phyloP scores from a whole-genome alignment of 1,139 yeast species.

The Hemisphaericaspora xylofermentans region DNA sequence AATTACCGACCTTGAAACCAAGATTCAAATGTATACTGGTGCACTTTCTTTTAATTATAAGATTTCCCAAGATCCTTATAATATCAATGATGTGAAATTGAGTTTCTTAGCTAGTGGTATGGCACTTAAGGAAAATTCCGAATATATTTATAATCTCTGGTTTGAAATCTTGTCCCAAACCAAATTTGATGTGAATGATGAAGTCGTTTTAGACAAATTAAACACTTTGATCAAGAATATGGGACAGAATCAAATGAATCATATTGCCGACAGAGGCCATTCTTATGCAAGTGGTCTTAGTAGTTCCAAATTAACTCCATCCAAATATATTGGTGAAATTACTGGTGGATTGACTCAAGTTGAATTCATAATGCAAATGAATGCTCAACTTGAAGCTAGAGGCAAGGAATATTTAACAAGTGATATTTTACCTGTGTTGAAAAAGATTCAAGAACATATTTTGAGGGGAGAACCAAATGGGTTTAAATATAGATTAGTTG shows the following conservation, averaged over 20 bases:
- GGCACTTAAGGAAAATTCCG: constrained; percentile 66
- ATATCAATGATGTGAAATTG: constrained; percentile 44
- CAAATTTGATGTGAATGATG: constrained; percentile 45
- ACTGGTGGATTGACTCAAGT: constrained; percentile 77
- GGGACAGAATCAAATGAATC: constrained; percentile 76
- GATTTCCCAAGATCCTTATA: constrained; percentile 55
- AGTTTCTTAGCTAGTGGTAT: constrained; percentile 62
- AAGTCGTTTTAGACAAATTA: constrained; percentile 65
- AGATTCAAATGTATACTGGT: constrained; percentile 80
- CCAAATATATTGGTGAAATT: constrained; percentile 60
- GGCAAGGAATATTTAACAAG: constrained; percentile 53
- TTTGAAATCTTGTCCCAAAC: constrained; percentile 67
- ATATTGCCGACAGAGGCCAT: constrained; percentile 86
- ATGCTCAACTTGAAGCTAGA: constrained; percentile 43
- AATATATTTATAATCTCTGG: constrained; percentile 64
- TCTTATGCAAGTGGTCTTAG: constrained; percentile 74
- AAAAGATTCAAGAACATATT: constrained; percentile 51
- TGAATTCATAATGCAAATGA: constrained; percentile 63
- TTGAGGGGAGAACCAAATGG: constrained; percentile 31
- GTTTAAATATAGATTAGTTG: constrained; percentile 59
- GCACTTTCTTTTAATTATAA: constrained; percentile 66
- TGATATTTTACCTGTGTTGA: constrained; percentile 64
- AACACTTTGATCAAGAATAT: constrained; percentile 69
- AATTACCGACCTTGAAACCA: constrained; percentile 82
- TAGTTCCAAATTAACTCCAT: constrained; percentile 59